These are phyloP conservation scores for Flaveria floridana DNA, from an alignment of 140 eudicot genomes.

Conservation along the genomic window DNA sequence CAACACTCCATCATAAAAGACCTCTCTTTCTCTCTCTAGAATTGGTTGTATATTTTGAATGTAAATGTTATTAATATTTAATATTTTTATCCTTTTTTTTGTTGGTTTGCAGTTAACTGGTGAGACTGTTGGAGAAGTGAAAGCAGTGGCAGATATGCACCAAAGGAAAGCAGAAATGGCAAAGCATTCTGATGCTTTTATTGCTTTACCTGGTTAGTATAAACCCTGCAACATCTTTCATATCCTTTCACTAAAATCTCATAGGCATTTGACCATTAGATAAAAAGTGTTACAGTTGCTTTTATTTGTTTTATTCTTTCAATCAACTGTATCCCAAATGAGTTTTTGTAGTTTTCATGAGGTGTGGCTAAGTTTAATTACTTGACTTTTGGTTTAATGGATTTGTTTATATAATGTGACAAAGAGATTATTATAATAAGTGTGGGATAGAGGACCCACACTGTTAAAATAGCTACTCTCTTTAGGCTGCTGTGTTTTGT, in stretches of 20 bases:
- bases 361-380: not conserved
- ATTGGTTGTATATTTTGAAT: not conserved
- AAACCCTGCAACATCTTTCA: constrained; percentile 26
- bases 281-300: constrained; percentile 24
- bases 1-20: constrained; percentile 31
- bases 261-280: constrained; percentile 22
- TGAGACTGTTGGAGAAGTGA: constrained; percentile 95
- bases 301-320: constrained; percentile 31
- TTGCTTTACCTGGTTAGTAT: constrained; percentile 90
- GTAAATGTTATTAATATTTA: constrained; percentile 5
- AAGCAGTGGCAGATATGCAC: constrained; percentile 98
- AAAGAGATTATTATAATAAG: not conserved
- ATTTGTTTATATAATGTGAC: constrained; percentile 5
- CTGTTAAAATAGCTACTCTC: not conserved
- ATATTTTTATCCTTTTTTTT: not conserved
- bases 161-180: constrained; percentile 99
- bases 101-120: constrained; percentile 77
- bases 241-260: constrained; percentile 36
- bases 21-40: constrained; percentile 18
- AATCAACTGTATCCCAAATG: not conserved
- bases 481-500: constrained; percentile 13
- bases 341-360: constrained; percentile 6
- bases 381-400: constrained; percentile 4
- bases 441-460: constrained; percentile 28
- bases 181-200: constrained; percentile 94